phyloP scores from a whole-genome alignment of 352 stramenopile genomes.

The Phytopythium delawarense region DNA sequence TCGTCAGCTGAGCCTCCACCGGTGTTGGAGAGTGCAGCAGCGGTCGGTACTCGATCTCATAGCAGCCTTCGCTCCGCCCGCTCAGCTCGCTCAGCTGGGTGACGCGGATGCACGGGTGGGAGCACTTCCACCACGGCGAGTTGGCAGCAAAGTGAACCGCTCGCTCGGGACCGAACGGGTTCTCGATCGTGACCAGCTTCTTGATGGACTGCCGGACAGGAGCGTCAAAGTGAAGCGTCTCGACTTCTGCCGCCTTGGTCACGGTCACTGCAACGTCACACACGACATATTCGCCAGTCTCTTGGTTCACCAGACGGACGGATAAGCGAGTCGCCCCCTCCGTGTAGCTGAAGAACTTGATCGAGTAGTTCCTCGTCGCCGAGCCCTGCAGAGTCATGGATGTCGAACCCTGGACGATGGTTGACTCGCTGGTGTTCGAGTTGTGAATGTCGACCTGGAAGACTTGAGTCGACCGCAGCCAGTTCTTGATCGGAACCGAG shows the following conservation, averaged over 20 bases:
- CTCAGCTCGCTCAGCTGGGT: constrained; percentile 64
- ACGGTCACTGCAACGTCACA: constrained; percentile 63
- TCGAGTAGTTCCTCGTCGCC: constrained; percentile 66
- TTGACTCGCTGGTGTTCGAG: constrained; percentile 27
- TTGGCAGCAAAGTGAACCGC: constrained; percentile 57
- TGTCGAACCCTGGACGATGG: constrained; percentile 59
- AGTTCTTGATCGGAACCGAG: constrained; percentile 82
- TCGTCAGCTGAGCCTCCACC: constrained; percentile 55
- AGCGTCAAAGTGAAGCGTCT: constrained; percentile 78
- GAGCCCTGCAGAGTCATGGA: constrained; percentile 61
- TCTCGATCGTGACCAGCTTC: constrained; percentile 88
- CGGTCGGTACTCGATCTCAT: constrained; percentile 89
- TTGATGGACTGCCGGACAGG: constrained; percentile 80
- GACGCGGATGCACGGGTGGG: constrained; percentile 67
- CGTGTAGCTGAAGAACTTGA: constrained; percentile 89
- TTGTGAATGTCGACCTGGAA: constrained; percentile 75
- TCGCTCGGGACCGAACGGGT: constrained; percentile 63
- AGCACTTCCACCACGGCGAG: constrained; percentile 78
- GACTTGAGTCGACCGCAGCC: constrained; percentile 74
- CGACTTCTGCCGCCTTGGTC: constrained; percentile 54
- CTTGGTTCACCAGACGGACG: constrained; percentile 79
- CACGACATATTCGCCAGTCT: constrained; percentile 83
- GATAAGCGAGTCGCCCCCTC: constrained; percentile 50
- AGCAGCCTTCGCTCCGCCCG: constrained; percentile 71
- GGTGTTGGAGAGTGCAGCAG: constrained; percentile 43